phyloP scores from a whole-genome alignment of 1,284 basidiomycete genomes.

The Peniophora sp. region DNA sequence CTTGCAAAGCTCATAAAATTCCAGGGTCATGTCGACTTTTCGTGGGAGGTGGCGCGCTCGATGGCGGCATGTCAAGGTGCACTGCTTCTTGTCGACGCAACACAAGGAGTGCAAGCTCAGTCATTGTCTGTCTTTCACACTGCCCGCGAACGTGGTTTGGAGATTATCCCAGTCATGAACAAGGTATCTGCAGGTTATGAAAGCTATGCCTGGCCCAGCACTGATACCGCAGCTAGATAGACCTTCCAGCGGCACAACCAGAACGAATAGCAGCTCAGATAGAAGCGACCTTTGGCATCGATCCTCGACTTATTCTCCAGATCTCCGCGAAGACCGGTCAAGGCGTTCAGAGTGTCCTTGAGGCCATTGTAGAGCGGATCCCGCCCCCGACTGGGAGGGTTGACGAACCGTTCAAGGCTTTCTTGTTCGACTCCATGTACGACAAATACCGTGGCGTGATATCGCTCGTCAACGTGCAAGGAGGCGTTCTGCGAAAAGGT shows the following conservation, averaged over 20 bases:
- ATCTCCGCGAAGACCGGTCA: constrained; percentile 93
- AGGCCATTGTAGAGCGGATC: constrained; percentile 76
- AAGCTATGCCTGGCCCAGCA: not conserved
- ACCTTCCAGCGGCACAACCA: constrained; percentile 81
- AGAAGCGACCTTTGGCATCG: constrained; percentile 72
- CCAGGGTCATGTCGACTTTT: constrained; percentile 92
- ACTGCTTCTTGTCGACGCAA: constrained; percentile 87
- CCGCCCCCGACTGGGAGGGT: constrained; percentile 60
- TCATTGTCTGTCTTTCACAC: constrained; percentile 93
- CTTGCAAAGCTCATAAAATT: not conserved
- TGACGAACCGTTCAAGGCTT: constrained; percentile 65
- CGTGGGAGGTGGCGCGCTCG: constrained; percentile 93
- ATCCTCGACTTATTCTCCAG: constrained; percentile 62
- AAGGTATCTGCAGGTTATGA: constrained; percentile 47
- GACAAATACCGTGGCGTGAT: constrained; percentile 97
- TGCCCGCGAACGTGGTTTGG: constrained; percentile 76
- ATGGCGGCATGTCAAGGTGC: constrained; percentile 93
- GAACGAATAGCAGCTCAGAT: constrained; percentile 77
- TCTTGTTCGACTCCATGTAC: constrained; percentile 91
- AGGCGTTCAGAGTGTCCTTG: constrained; percentile 71
- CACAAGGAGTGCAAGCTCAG: constrained; percentile 97
- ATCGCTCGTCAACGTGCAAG: constrained; percentile 79
- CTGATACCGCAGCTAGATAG: constrained; percentile 57
- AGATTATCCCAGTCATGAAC: constrained; percentile 90
- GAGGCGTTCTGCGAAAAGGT: constrained; percentile 62